These are phyloP conservation scores for Saccharomyces cerevisiae DNA, from an alignment of 805 yeast genomes.

Conservation along the genomic window DNA sequence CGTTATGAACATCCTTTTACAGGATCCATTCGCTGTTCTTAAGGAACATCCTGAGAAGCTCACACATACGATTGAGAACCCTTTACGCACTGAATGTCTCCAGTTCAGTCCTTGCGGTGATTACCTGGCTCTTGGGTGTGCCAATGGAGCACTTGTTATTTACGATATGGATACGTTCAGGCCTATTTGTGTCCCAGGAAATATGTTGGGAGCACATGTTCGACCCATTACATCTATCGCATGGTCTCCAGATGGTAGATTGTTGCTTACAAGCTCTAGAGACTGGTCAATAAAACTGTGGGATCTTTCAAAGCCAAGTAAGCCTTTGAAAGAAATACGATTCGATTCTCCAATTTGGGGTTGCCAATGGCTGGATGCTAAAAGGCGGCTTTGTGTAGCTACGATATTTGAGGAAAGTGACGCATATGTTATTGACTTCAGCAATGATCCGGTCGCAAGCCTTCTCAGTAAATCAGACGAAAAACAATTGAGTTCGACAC, in stretches of 20 bases:
- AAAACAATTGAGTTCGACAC: not conserved
- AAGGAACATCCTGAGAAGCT: slow-evolving; percentile 86
- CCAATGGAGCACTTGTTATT: slow-evolving; percentile 65
- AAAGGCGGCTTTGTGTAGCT: slow-evolving; percentile 42
- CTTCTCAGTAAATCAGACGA: not conserved
- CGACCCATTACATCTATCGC: slow-evolving; percentile 62
- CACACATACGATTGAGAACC: slow-evolving; percentile 53
- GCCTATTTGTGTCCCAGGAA: slow-evolving; percentile 32
- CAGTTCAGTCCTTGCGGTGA: slow-evolving; percentile 71
- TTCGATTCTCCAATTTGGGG: slow-evolving; percentile 73
- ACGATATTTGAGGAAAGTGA: slow-evolving; percentile 59
- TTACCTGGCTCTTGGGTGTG: slow-evolving; percentile 72
- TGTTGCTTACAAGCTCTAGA: slow-evolving; percentile 58
- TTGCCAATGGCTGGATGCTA: slow-evolving; percentile 22
- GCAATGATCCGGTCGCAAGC: slow-evolving; percentile 1
- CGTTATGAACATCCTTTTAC: slow-evolving; percentile 54
- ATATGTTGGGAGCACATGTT: slow-evolving; percentile 55
- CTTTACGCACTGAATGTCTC: slow-evolving; percentile 59
- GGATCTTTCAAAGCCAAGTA: slow-evolving; percentile 48
- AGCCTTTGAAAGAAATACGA: slow-evolving; percentile 36
- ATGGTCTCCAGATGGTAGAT: slow-evolving; percentile 72
- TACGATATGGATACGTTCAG: slow-evolving; percentile 60
- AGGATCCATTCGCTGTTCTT: slow-evolving; percentile 86
- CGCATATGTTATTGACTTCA: slow-evolving; percentile 21
- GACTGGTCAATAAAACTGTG: slow-evolving; percentile 80